These are phyloP conservation scores for Metschnikowia peoriensis DNA, from an alignment of 805 yeast species.

Conservation along the genomic window DNA sequence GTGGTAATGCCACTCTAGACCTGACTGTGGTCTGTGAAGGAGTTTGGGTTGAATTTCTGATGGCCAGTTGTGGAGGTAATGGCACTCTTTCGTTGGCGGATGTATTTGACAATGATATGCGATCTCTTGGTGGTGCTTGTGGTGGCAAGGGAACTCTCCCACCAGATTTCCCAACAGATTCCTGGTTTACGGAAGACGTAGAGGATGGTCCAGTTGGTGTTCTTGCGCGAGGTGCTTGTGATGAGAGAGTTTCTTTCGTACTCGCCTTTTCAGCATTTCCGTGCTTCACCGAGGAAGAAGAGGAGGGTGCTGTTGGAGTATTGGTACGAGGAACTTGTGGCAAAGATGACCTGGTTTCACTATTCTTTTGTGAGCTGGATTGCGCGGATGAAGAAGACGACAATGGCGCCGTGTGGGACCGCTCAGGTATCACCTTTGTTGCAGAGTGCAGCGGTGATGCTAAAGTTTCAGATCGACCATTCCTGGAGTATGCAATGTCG, in stretches of 20 bases:
- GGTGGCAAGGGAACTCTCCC: constrained; percentile 25
- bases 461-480: neutral
- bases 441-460: neutral
- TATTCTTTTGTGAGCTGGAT: neutral
- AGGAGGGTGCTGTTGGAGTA: neutral
- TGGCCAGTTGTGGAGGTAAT: constrained; percentile 15
- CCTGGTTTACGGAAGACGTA: neutral
- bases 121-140: constrained; percentile 16
- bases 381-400: neutral
- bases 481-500: neutral
- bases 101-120: neutral
- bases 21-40: neutral
- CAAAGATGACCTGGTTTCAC: neutral
- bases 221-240: constrained; percentile 17
- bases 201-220: neutral
- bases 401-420: neutral
- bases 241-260: constrained; percentile 23
- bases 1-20: constrained; percentile 24
- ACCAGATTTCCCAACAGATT: neutral
- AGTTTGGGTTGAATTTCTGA: neutral
- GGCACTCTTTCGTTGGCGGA: constrained; percentile 1
- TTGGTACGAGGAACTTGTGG: neutral
- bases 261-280: neutral
- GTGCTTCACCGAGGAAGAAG: neutral
- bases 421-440: constrained; percentile 1